These are phyloP conservation scores for Leccinum variicolor DNA, from an alignment of 768 basidiomycete species.

Conservation along the genomic window DNA sequence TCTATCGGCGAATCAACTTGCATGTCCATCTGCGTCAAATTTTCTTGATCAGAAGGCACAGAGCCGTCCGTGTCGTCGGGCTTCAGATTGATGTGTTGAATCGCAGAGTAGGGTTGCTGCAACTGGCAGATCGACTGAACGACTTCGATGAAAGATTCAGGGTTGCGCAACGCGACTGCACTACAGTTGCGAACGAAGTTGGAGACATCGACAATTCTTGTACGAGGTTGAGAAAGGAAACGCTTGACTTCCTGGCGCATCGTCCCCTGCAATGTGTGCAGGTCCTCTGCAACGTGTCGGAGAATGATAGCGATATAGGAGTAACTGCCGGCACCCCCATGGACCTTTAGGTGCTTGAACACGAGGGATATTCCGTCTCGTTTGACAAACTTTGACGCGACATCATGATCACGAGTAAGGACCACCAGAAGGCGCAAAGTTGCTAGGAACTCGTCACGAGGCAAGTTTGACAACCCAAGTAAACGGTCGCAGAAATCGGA, in stretches of 20 bases:
- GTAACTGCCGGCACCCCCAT: conserved; percentile 63
- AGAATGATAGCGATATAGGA: conserved; percentile 84
- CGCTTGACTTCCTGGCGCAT: conserved; percentile 84
- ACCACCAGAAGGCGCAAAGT: conserved; percentile 80
- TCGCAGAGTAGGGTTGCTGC: conserved; percentile 55
- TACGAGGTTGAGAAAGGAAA: conserved; percentile 73
- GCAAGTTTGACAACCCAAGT: conserved; percentile 59
- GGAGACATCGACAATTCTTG: conserved; percentile 62
- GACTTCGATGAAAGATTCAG: conserved; percentile 69
- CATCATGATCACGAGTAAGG: conserved; percentile 67
- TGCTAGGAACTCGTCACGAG: conserved; percentile 80
- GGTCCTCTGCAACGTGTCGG: conserved; percentile 89
- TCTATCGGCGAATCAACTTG: conserved; percentile 46
- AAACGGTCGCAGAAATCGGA: conserved; percentile 77
- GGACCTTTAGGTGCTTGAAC: conserved; percentile 62
- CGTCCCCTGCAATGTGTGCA: conserved; percentile 54
- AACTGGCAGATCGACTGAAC: conserved; percentile 72
- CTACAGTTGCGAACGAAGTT: conserved; percentile 75
- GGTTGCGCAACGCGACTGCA: conserved; percentile 78
- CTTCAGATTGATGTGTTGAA: conserved; percentile 59
- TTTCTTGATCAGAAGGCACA: conserved; percentile 8
- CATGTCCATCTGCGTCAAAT: conserved; percentile 45
- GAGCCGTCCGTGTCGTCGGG: conserved; percentile 28
- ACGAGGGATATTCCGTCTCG: conserved; percentile 60
- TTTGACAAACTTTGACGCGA: conserved; percentile 67